A percentile compares a stretch with the other conserved stretches of the same genome.
Conservation (phyloP, 306 rosid species). For the Vigna radiata region DNA sequence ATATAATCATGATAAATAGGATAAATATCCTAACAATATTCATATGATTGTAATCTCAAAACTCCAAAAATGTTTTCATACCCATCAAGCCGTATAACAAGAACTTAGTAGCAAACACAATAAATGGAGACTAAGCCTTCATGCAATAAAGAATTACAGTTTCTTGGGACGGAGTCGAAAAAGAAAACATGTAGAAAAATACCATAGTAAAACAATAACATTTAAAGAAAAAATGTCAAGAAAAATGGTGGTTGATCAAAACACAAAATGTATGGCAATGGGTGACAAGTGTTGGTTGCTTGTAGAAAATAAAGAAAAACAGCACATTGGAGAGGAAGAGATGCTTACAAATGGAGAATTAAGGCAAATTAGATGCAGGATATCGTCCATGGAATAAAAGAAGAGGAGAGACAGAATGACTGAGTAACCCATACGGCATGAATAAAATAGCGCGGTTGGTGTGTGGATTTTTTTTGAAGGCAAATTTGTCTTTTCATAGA, state of each 20-base stretch:
- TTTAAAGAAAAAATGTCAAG: neutral
- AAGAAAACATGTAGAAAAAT: neutral
- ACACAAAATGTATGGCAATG: neutral
- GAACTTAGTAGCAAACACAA: too few species aligned
- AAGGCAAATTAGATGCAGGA: slow-evolving; percentile 65
- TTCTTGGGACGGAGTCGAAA: neutral
- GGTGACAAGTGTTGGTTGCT: neutral
- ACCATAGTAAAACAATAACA: neutral
- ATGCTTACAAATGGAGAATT: slow-evolving; percentile 63
- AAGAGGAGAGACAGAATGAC: neutral
- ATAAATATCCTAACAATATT: too few species aligned
- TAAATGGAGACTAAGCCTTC: slow-evolving; percentile 22
- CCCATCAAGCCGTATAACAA: too few species aligned
- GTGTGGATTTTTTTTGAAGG: too few species aligned
- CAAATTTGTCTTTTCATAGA: too few species aligned
- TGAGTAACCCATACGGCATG: too few species aligned
- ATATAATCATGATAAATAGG: too few species aligned
- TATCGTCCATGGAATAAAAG: slow-evolving; percentile 50
- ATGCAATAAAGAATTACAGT: neutral
- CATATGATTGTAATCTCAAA: too few species aligned
- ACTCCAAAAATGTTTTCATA: too few species aligned
- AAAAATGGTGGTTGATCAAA: neutral
- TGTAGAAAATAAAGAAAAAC: neutral
- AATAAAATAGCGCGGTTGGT: too few species aligned
- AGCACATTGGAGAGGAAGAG: slow-evolving; percentile 11